Evolutionary conservation across 2,329 filamentous ascomycete species (phyloP).

Genomic region (Penicillium sp.): DNA sequence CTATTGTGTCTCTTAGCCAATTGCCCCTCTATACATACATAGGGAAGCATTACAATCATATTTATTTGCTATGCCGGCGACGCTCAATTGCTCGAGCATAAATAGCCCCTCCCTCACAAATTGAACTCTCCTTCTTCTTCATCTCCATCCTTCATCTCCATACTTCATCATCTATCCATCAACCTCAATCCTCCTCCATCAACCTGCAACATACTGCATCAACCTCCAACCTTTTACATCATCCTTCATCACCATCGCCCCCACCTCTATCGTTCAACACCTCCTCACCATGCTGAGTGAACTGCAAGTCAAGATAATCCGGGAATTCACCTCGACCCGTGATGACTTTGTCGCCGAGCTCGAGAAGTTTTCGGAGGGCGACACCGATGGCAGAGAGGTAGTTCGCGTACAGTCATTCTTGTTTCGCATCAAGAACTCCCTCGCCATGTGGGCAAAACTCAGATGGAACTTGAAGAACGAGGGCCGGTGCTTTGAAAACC

Average conservation of each 20-base stretch:
- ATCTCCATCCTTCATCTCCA: background rate
- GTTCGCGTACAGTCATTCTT: background rate
- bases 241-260: background rate
- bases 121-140: background rate
- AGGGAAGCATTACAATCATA: background rate
- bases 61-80: background rate
- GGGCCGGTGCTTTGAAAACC: background rate
- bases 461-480: background rate
- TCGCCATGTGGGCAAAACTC: background rate
- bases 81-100: background rate
- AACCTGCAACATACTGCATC: background rate
- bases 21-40: background rate
- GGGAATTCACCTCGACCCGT: background rate
- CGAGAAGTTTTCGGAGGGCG: background rate
- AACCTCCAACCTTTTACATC: too few relatives aligned
- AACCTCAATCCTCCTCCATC: background rate
- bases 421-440: background rate
- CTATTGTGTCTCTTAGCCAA: background rate
- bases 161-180: background rate
- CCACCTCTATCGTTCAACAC: background rate
- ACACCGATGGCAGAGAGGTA: background rate
- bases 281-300: background rate
- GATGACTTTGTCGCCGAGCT: background rate
- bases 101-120: background rate
- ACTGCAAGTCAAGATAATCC: rapidly evolving